These are phyloP conservation scores for Amesomyces nigricolor DNA, from an alignment of 2,329 filamentous ascomycete genomes.

Conservation along the genomic window DNA sequence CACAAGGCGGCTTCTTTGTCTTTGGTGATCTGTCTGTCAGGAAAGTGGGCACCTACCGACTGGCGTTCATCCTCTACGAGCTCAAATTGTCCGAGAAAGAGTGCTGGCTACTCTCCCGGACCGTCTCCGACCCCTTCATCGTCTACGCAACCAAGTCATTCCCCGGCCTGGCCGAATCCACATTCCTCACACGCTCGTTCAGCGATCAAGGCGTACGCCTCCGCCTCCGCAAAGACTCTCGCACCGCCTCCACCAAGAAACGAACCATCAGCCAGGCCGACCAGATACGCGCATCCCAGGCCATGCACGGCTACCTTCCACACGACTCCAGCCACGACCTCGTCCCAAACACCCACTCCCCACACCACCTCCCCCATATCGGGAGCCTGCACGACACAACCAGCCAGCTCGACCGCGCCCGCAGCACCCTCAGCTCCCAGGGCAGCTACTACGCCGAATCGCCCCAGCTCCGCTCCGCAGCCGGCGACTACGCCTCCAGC, in stretches of 20 bases:
- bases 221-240: constrained; percentile 75
- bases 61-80: constrained; percentile 75
- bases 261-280: constrained; percentile 32
- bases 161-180: constrained; percentile 75
- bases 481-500: constrained; percentile 18
- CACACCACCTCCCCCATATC: constrained; percentile 21
- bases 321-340: constrained; percentile 20
- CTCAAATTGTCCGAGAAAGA: constrained; percentile 40
- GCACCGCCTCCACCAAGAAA: constrained; percentile 49
- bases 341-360: constrained; percentile 20
- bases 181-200: constrained; percentile 72
- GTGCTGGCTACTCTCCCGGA: constrained; percentile 33
- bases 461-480: constrained; percentile 18
- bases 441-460: constrained; percentile 23
- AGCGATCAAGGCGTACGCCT: constrained; percentile 83
- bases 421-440: constrained; percentile 19
- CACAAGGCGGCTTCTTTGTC: constrained; percentile 82
- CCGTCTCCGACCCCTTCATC: constrained; percentile 62
- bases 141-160: constrained; percentile 64
- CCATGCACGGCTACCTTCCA: constrained; percentile 16
- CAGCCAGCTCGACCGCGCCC: constrained; percentile 17
- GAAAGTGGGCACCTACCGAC: constrained; percentile 63
- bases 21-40: constrained; percentile 82
- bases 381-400: constrained; percentile 19
- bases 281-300: constrained; percentile 14